Conservation (phyloP, 495 filamentous ascomycete species). For the Choiromyces venosus region DNA sequence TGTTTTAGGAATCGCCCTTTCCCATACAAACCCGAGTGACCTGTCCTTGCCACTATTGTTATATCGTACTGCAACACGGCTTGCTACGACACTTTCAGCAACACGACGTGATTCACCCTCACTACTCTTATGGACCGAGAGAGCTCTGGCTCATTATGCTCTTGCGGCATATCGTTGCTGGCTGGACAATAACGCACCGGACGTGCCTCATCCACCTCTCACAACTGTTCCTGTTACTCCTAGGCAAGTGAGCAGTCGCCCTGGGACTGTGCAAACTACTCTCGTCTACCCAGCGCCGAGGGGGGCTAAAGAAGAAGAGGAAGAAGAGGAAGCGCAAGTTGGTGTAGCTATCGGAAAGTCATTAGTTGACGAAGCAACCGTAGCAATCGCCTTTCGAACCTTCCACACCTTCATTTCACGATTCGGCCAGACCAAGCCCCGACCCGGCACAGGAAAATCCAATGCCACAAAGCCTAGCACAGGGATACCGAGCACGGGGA, state of each 20-base stretch:
- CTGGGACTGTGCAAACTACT: not conserved
- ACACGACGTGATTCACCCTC: constrained; percentile 11
- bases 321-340: constrained; percentile 23
- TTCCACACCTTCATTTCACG: constrained; percentile 34
- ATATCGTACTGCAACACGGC: constrained; percentile 33
- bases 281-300: not conserved
- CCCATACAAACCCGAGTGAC: constrained; percentile 33
- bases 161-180: constrained; percentile 41
- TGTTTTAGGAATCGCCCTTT: constrained; percentile 32
- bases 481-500: constrained; percentile 60
- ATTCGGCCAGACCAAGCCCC: constrained; percentile 14
- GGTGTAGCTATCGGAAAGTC: constrained; percentile 32
- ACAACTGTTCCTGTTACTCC: constrained; percentile 45
- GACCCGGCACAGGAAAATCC: constrained; percentile 11
- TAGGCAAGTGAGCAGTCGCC: not conserved
- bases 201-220: constrained; percentile 44
- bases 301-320: constrained; percentile 9
- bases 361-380: constrained; percentile 33
- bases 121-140: constrained; percentile 36
- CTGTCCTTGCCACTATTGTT: constrained; percentile 34
- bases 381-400: constrained; percentile 30
- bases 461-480: constrained; percentile 16
- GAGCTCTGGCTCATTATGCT: constrained; percentile 36
- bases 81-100: constrained; percentile 19
- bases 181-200: constrained; percentile 41